Base-by-base conservation (phyloP, 768 basidiomycete genomes). In the Hygrocybe coccinea region DNA sequence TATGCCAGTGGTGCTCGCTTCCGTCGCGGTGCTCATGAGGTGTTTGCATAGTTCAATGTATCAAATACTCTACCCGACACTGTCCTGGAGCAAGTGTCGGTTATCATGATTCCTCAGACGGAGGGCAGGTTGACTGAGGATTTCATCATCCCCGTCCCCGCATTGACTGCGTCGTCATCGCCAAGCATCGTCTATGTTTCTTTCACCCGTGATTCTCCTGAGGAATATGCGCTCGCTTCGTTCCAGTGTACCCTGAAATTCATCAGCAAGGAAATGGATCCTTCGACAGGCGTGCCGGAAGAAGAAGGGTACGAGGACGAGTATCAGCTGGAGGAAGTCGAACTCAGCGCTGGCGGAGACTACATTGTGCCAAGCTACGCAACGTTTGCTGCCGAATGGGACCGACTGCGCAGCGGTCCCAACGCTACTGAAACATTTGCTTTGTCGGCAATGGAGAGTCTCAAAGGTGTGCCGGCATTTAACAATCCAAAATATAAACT, bases 291-390 rank as follows among this genome's bases (percentile, higher is more conserved):
- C 21, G 86, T 91, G 65, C 97, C 97, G 8, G 97, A 99, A 71
- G 92, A 90, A 60, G 95, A 97, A 52, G 97, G 97, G n/a, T 99
- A 98, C 70, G 91, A 94, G 66, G 97, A 98, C 74, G 95, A 98
- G 71, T 99, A 99, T 71, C 91, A 92, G 70, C 76, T 97, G 41
- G 97, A 99, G 70, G 97, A 98, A 58, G 83, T 97, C 55, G 97
- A 98, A 68, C 77, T 99, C 52, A 86, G 87, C 56, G 95, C 91
- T 10, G 89, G 87, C 29, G 86, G 87, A 2, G 95, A 98, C 75
- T 99, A 95, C 70, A 90, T 99, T 65, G 76, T 95, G 38, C 95
- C 97, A n/a, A 94, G 82, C 62, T 98, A 97, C 64, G 85, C 84
- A 10, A 89, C 90, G 21, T 98, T 98, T 73, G 80, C 84, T 54